Evolutionary conservation across 495 filamentous ascomycete genomes (phyloP).

Genomic region (Parachaetomium inaequale): DNA sequence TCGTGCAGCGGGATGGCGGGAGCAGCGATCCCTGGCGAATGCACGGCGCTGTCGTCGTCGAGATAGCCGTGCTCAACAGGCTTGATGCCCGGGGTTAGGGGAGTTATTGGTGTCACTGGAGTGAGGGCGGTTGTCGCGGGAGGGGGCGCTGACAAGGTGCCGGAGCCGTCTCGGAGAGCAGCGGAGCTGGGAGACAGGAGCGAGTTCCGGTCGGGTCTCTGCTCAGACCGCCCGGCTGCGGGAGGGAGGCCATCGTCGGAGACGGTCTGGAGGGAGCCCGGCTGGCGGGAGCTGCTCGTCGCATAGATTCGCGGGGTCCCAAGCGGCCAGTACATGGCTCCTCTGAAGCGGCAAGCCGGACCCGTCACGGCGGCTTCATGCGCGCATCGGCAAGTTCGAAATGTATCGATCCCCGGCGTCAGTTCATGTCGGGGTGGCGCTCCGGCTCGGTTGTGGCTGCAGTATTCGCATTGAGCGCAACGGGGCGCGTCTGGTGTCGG

Average conservation of each 20-base stretch:
- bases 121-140: constrained; percentile 27
- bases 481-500: neutral
- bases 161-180: constrained; percentile 29
- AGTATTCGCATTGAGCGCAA: neutral
- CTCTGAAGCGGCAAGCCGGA: constrained; percentile 25
- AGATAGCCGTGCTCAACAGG: constrained; percentile 49
- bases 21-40: constrained; percentile 8
- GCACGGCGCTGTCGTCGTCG: constrained; percentile 26
- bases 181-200: constrained; percentile 27
- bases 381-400: constrained; percentile 26
- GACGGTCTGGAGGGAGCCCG: constrained; percentile 36
- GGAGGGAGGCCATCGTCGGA: constrained; percentile 43
- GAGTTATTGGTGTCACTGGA: constrained; percentile 45
- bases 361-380: constrained; percentile 31
- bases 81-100: constrained; percentile 50
- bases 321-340: constrained; percentile 93
- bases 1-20: constrained; percentile 41
- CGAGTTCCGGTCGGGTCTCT: constrained; percentile 26
- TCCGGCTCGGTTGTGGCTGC: neutral
- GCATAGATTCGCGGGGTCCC: constrained; percentile 87
- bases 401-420: constrained; percentile 13
- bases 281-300: constrained; percentile 57
- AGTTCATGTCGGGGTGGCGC: constrained; percentile 28
- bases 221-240: constrained; percentile 27
- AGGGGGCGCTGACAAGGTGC: constrained; percentile 21